Conservation (phyloP, 1,284 basidiomycete species). For the Ganoderma multipileum region DNA sequence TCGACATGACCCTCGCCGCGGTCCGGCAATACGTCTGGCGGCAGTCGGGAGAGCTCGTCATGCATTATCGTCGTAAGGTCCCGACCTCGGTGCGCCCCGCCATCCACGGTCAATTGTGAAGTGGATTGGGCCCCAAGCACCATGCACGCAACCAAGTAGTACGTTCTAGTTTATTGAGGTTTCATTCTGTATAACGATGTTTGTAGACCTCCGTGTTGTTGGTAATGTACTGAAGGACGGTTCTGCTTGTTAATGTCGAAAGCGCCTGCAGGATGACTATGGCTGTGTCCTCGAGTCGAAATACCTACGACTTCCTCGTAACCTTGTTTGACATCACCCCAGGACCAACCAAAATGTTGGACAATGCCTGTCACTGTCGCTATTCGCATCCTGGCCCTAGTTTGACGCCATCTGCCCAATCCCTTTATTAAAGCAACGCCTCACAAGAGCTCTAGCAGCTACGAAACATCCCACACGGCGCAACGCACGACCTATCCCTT, state of each 20-base stretch:
- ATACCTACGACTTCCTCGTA: background rate
- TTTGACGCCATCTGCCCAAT: too few relatives aligned
- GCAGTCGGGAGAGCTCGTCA: slow-evolving; percentile 79
- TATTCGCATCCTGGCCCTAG: too few relatives aligned
- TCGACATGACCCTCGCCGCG: slow-evolving; percentile 88
- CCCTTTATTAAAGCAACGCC: too few relatives aligned
- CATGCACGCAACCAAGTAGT: background rate
- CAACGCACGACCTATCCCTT: too few relatives aligned
- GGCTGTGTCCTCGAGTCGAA: background rate
- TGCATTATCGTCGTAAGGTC: slow-evolving; percentile 78
- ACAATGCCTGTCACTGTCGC: background rate
- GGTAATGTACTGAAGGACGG: background rate
- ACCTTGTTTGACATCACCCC: background rate
- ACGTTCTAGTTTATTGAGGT: slow-evolving; percentile 1
- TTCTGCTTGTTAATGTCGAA: background rate
- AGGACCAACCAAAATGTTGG: background rate
- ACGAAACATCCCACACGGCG: too few relatives aligned
- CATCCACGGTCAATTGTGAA: background rate
- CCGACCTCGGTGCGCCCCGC: slow-evolving; percentile 4
- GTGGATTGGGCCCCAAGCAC: background rate
- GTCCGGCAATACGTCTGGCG: slow-evolving; percentile 90
- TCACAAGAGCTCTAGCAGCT: too few relatives aligned
- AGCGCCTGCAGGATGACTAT: background rate
- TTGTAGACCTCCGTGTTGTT: background rate
- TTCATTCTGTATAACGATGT: slow-evolving; percentile 1